phyloP scores from a whole-genome alignment of 805 yeast genomes.

The Ogataea polymorpha region DNA sequence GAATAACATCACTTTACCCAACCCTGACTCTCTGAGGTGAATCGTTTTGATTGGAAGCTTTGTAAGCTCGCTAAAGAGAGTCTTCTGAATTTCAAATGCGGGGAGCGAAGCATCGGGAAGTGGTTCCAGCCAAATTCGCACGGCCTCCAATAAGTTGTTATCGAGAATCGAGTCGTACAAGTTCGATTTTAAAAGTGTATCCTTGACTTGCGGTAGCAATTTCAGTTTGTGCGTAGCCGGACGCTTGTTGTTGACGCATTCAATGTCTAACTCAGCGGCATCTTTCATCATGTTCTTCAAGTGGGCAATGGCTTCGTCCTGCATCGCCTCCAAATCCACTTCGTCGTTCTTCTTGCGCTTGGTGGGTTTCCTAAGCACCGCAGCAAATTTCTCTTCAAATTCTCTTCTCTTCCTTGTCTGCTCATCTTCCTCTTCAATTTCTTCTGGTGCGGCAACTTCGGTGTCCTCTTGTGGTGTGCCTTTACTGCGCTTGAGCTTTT shows the following conservation, averaged over 20 bases:
- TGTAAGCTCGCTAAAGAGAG: slow-evolving; percentile 68
- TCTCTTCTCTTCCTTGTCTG: slow-evolving; percentile 58
- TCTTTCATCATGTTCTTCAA: slow-evolving; percentile 87
- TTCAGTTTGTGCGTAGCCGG: slow-evolving; percentile 78
- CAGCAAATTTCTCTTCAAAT: slow-evolving; percentile 78
- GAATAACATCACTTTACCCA: slow-evolving; percentile 90
- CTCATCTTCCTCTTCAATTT: slow-evolving; percentile 25
- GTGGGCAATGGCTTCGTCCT: slow-evolving; percentile 82
- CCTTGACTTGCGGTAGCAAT: slow-evolving; percentile 74
- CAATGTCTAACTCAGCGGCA: slow-evolving; percentile 73
- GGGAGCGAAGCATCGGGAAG: slow-evolving; percentile 97
- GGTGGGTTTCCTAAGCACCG: slow-evolving; percentile 62
- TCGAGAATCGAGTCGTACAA: slow-evolving; percentile 91
- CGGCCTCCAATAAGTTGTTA: slow-evolving; percentile 88
- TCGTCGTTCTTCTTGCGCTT: slow-evolving; percentile 74
- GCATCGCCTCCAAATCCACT: slow-evolving; percentile 91
- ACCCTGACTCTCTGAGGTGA: slow-evolving; percentile 89
- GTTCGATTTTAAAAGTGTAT: slow-evolving; percentile 73
- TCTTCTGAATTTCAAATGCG: slow-evolving; percentile 93
- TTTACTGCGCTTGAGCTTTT: slow-evolving; percentile 13
- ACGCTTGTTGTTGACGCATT: slow-evolving; percentile 52
- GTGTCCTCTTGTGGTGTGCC: slow-evolving; percentile 5
- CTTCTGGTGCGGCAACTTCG: slow-evolving; percentile 7
- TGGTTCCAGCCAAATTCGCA: slow-evolving; percentile 96
- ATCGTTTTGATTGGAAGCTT: slow-evolving; percentile 91